phyloP scores from a whole-genome alignment of 164 flowering plant species.

The Chimonanthus praecox region DNA sequence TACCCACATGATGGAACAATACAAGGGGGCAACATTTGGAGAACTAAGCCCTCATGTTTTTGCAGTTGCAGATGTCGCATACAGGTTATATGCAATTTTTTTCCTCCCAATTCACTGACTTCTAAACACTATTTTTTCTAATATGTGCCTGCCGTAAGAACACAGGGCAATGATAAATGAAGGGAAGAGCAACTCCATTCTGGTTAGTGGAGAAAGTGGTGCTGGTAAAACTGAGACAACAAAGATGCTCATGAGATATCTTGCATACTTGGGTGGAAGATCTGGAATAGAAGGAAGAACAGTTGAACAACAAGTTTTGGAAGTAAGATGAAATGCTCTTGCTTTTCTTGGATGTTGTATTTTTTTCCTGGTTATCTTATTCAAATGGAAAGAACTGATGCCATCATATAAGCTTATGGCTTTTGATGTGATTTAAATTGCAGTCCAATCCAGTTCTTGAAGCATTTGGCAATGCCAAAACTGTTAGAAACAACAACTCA shows the following conservation, averaged over 20 bases:
- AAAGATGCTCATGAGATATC: slow-evolving; percentile 98
- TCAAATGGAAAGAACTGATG: neutral
- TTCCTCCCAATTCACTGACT: neutral
- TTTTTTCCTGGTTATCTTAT: neutral
- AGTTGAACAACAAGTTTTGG: slow-evolving; percentile 98
- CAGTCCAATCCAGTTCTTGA: slow-evolving; percentile 92
- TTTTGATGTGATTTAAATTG: slow-evolving; percentile 8
- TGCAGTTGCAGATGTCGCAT: slow-evolving; percentile 96
- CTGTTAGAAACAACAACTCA: slow-evolving; percentile 77
- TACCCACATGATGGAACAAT: slow-evolving; percentile 98
- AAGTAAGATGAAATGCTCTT: slow-evolving; percentile 46
- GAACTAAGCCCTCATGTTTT: slow-evolving; percentile 99
- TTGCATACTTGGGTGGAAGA: slow-evolving; percentile 93
- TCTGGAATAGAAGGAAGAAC: slow-evolving; percentile 93
- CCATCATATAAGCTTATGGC: slow-evolving; percentile 3
- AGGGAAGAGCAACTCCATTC: slow-evolving; percentile 94
- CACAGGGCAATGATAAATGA: slow-evolving; percentile 95
- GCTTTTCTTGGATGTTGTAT: neutral
- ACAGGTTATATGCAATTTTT: slow-evolving; percentile 48
- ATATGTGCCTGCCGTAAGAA: slow-evolving; percentile 11
- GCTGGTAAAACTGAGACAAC: slow-evolving; percentile 99
- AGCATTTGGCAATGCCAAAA: slow-evolving; percentile 89
- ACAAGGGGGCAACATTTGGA: slow-evolving; percentile 92
- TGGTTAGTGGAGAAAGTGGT: slow-evolving; percentile 99
- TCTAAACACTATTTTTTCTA: neutral